phyloP scores from a whole-genome alignment of 2,329 filamentous ascomycete species.

The Paraconiothyrium brasiliense region DNA sequence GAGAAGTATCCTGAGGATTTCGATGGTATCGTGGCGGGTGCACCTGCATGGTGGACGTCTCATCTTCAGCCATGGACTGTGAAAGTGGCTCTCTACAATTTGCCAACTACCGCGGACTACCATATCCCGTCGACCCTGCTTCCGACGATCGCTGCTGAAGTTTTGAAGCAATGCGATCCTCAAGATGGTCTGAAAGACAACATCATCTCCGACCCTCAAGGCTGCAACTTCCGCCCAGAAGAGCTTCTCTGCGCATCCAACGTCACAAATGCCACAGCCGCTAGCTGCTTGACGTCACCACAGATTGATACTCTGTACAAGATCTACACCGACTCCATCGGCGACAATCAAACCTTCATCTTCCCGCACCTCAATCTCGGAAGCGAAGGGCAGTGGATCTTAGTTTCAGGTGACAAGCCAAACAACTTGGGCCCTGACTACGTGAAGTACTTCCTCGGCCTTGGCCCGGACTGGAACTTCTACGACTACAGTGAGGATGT shows the following conservation, averaged over 20 bases:
- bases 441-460: conserved; percentile 54
- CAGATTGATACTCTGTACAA: conserved; percentile 56
- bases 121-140: conserved; percentile 58
- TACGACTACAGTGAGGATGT: conserved; percentile 52
- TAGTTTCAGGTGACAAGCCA: conserved; percentile 51
- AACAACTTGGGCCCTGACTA: conserved; percentile 51
- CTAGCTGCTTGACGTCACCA: conserved; percentile 54
- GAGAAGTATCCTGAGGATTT: conserved; percentile 66
- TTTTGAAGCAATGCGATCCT: conserved; percentile 61
- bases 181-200: conserved; percentile 60
- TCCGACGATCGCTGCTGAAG: conserved; percentile 53
- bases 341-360: conserved; percentile 53
- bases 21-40: conserved; percentile 66
- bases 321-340: conserved; percentile 55
- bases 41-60: conserved; percentile 60
- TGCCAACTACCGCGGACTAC: conserved; percentile 55
- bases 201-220: conserved; percentile 57
- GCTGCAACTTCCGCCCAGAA: conserved; percentile 55
- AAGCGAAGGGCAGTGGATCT: conserved; percentile 50
- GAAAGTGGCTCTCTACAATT: conserved; percentile 59
- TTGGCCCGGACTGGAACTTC: conserved; percentile 51
- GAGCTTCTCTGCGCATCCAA: conserved; percentile 49
- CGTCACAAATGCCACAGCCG: conserved; percentile 41
- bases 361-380: conserved; percentile 53
- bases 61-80: conserved; percentile 59